phyloP scores from a whole-genome alignment of 495 filamentous ascomycete species.

The Aspergillus carlsbadensis region DNA sequence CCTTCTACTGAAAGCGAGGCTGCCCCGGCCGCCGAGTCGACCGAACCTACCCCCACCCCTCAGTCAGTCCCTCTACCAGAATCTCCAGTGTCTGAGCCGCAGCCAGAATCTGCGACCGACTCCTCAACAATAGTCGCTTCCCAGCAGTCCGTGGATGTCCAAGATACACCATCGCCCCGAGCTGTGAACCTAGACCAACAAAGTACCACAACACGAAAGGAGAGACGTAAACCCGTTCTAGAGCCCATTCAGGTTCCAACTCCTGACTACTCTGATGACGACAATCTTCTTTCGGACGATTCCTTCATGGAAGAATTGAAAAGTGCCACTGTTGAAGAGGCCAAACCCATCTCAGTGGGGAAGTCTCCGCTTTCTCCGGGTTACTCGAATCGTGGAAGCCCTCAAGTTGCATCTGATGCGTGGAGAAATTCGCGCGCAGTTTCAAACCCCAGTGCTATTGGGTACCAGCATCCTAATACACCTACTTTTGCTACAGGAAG shows the following conservation, averaged over 20 bases:
- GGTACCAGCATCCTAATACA: slow-evolving; percentile 34
- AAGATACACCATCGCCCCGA: slow-evolving; percentile 25
- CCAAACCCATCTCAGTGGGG: slow-evolving; percentile 76
- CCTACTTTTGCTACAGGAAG: slow-evolving; percentile 38
- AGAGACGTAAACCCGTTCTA: slow-evolving; percentile 48
- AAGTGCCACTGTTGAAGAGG: slow-evolving; percentile 77
- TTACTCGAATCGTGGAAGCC: slow-evolving; percentile 48
- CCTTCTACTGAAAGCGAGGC: slow-evolving; percentile 20
- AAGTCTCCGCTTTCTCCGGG: slow-evolving; percentile 77
- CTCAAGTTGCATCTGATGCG: slow-evolving; percentile 27
- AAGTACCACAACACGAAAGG: slow-evolving; percentile 28
- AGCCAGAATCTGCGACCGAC: slow-evolving; percentile 19
- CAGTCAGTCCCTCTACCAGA: slow-evolving; percentile 21
- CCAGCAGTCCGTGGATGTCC: slow-evolving; percentile 12
- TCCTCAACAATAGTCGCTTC: slow-evolving; percentile 13
- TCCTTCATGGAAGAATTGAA: slow-evolving; percentile 88
- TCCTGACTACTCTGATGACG: slow-evolving; percentile 58
- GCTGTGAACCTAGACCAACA: slow-evolving; percentile 17
- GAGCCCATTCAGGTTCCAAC: slow-evolving; percentile 58
- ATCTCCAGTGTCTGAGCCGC: slow-evolving; percentile 22
- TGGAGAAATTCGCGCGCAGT: slow-evolving; percentile 51
- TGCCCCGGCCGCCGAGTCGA: slow-evolving; percentile 12
- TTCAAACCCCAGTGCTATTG: slow-evolving; percentile 43
- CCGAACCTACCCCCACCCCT: slow-evolving; percentile 13
- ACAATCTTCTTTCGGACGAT: slow-evolving; percentile 73